Conservation (phyloP, 192 early-diverging fungal genomes). For the Pilaira anomala region DNA sequence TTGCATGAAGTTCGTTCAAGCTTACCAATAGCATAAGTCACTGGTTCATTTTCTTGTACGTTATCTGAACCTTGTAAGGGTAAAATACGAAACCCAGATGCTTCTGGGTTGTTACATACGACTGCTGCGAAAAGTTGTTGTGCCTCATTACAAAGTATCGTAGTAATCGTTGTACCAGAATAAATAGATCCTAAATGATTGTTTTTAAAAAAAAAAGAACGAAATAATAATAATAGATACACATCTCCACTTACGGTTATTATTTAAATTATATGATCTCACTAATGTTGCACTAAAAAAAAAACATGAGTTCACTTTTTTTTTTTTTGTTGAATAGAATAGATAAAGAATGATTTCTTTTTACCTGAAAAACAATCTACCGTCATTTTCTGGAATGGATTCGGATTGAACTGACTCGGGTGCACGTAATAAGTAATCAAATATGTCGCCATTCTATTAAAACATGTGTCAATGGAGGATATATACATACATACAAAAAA, state of each 20-base stretch:
- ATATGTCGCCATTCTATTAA: conserved; percentile 33
- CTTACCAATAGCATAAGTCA: not conserved
- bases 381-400: conserved; percentile 7
- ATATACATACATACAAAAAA: too few relatives aligned
- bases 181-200: not conserved
- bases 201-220: not conserved
- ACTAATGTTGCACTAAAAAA: conserved; percentile 12
- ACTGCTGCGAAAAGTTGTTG: not conserved
- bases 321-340: not conserved
- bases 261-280: conserved; percentile 6
- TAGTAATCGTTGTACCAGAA: not conserved
- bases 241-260: conserved; percentile 1
- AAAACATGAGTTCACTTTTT: too few relatives aligned
- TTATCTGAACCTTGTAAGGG: not conserved
- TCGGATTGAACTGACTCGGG: conserved; percentile 13
- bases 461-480: not conserved
- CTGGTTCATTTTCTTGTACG: not conserved
- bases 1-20: not conserved
- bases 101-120: conserved; percentile 3
- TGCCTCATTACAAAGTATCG: not conserved
- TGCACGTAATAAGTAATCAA: conserved; percentile 31
- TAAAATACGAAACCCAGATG: not conserved
- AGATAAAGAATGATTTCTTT: not conserved
- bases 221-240: not conserved
- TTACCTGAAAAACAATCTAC: conserved; percentile 36